Percentiles rank a stretch among this genome's conserved stretches.
Evolutionary conservation across 2,329 filamentous ascomycete species (phyloP).

Genomic region (Zelopaecilomyces penicillatus): DNA sequence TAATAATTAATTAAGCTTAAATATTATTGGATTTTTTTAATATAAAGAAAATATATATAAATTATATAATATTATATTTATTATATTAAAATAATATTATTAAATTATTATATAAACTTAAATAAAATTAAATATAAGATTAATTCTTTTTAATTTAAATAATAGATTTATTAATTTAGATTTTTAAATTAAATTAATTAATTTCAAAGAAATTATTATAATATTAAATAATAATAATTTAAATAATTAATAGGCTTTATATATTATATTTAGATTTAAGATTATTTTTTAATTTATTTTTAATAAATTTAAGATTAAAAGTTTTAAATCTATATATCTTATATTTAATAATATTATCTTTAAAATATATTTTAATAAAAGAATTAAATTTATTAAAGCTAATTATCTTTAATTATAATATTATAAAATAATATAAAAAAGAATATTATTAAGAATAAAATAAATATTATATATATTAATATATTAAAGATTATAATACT

Average conservation of each 20-base stretch:
- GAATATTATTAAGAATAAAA: background rate
- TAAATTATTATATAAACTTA: background rate
- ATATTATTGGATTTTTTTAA: background rate
- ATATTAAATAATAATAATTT: background rate
- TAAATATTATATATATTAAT: background rate
- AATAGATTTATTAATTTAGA: background rate
- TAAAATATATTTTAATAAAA: too few relatives aligned
- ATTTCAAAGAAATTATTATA: background rate
- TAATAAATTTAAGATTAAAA: background rate
- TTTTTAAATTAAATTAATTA: background rate
- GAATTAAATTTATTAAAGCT: background rate
- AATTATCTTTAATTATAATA: too few relatives aligned
- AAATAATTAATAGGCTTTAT: background rate
- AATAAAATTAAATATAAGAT: background rate
- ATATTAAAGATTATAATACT: too few relatives aligned
- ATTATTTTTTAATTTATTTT: background rate
- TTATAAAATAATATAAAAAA: background rate
- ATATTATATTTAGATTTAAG: background rate
- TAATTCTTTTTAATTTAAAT: background rate
- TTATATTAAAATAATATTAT: background rate
- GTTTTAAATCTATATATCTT: too few relatives aligned
- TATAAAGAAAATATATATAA: background rate
- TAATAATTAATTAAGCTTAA: background rate
- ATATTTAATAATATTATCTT: too few relatives aligned
- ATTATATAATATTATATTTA: background rate